Base-by-base conservation (phyloP, 2,329 filamentous ascomycete genomes). In the Geosmithia flava region DNA sequence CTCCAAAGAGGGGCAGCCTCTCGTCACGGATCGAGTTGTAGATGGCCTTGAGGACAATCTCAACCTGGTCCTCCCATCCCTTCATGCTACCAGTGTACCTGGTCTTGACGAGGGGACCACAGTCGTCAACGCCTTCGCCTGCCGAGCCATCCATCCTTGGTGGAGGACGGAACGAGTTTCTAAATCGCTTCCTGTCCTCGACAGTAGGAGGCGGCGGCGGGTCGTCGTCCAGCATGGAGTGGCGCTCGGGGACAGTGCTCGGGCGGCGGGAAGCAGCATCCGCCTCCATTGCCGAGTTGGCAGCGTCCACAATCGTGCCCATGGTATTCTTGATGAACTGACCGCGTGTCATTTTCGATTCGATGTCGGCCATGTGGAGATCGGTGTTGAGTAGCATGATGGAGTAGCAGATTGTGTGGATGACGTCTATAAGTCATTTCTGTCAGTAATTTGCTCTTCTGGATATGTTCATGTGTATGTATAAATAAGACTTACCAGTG, bases 301-400 rank as follows among this genome's bases (percentile, higher is more conserved):
- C 82, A 13, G 33, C 33, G 45, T 88, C 81, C 50, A 79, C 80
- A 52, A 98, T 86, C 0, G 91, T 95, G 1, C 86, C 85, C 73
- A 97, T 83, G 4, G 93, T 96, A 61, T 98, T 98, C 66, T 94
- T 95, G 60, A 98, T 79, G 59, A 97, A 98, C 59, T 97, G 91
- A 53, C 76, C 83, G 49, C 86, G 81, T 1, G 91, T 97, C 93
- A 98, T 98, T 69, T 95, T 95, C 57, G 86, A 81, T 52, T 95
- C 89, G 56, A 97, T 95, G 60, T 97, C 90, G 50, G 91, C 93
- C 59, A 97, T 66, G 59, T 98, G 91, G 49, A 98, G 72, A 68
- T 98, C 93, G 33, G 93, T 98, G 59, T 98, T 98, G 53, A 98
- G 75, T 11, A 98, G 75, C 59, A 98, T 83, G 53, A 98, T 81